A percentile compares a stretch with the other conserved stretches of the same genome.
Evolutionary conservation across 1,139 yeast genomes (phyloP).

Genomic region (Candida dubliniensis): DNA sequence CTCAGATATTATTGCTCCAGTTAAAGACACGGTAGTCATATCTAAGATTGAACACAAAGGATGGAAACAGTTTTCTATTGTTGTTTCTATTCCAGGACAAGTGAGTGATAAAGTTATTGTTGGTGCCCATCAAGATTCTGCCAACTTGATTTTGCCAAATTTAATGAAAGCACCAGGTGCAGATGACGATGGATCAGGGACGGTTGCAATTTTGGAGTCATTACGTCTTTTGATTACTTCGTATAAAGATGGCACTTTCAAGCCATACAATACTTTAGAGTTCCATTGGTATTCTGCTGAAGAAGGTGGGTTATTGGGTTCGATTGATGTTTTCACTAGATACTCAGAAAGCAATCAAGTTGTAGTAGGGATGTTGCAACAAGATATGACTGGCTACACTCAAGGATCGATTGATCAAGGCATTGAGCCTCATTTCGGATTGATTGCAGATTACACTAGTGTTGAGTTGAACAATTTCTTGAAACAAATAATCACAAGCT

Average conservation of each 20-base stretch:
- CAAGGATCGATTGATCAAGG: constrained; percentile 55
- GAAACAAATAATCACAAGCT: constrained; percentile 56
- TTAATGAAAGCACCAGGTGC: constrained; percentile 87
- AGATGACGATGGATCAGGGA: constrained; percentile 93
- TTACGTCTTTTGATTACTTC: constrained; percentile 57
- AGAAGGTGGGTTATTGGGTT: constrained; percentile 90
- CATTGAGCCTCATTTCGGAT: constrained; percentile 72
- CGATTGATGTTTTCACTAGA: constrained; percentile 68
- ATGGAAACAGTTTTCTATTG: constrained; percentile 47
- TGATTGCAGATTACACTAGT: constrained; percentile 74
- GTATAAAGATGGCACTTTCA: constrained; percentile 35
- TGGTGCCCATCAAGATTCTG: constrained; percentile 90
- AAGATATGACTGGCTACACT: constrained; percentile 92
- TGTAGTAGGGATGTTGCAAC: constrained; percentile 85
- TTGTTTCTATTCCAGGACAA: constrained; percentile 43
- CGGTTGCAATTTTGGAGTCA: constrained; percentile 75
- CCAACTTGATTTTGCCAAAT: constrained; percentile 72
- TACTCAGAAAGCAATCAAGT: constrained; percentile 48
- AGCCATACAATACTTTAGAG: constrained; percentile 74
- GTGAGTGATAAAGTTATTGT: constrained; percentile 55
- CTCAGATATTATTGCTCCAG: constrained; percentile 43
- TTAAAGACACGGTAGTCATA: constrained; percentile 26
- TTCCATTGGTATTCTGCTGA: constrained; percentile 96
- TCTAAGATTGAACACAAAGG: constrained; percentile 35
- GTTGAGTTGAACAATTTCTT: constrained; percentile 59